Conservation (phyloP, 257 asterid genomes). For the Solanum commersonii region DNA sequence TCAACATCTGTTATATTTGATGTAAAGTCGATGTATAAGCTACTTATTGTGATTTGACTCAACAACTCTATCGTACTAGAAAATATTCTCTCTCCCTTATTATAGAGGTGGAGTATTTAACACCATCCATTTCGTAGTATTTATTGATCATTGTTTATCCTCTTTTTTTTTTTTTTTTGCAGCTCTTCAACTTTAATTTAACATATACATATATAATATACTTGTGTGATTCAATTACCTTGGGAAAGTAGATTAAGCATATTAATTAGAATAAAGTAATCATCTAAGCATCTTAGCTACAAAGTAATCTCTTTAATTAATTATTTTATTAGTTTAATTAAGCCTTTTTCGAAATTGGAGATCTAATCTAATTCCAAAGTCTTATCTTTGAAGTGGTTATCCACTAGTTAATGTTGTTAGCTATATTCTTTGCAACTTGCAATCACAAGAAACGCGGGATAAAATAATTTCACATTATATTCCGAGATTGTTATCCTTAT, state of each 20-base stretch:
- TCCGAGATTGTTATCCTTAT: neutral
- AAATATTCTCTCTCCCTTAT: neutral
- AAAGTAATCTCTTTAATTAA: neutral
- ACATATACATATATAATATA: neutral
- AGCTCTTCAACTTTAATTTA: neutral
- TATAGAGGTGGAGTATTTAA: neutral
- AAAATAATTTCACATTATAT: neutral
- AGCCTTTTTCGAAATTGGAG: neutral
- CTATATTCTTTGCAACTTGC: neutral
- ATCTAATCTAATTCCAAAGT: neutral
- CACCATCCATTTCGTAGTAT: neutral
- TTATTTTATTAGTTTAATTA: neutral
- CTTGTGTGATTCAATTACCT: neutral
- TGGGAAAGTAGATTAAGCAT: neutral
- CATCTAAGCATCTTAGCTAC: neutral
- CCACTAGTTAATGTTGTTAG: neutral
- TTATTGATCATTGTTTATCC: neutral
- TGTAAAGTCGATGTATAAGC: neutral
- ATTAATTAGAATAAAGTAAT: neutral
- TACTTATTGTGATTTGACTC: neutral
- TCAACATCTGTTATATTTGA: neutral
- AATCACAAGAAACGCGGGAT: neutral
- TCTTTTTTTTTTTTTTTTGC: neutral
- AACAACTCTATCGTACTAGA: neutral
- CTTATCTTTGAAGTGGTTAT: conserved; percentile 5